phyloP scores from a whole-genome alignment of 1,284 basidiomycete genomes.

The Vanrija sp. region DNA sequence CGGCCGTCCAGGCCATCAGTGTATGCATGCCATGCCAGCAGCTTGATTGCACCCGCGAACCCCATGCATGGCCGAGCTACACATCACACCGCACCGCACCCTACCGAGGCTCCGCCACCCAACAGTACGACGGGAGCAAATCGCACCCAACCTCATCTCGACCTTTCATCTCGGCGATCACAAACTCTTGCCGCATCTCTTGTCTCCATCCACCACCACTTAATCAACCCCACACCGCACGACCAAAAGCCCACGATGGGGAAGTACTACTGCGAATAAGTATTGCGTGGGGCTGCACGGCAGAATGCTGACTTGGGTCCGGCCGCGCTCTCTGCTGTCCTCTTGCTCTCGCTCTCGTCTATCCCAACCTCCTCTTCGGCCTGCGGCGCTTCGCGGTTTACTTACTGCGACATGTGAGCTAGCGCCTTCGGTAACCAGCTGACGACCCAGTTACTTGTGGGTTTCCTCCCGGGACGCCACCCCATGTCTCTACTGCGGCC shows the following conservation, averaged over 20 bases:
- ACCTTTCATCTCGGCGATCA: not conserved
- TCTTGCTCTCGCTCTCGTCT: not conserved
- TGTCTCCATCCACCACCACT: not conserved
- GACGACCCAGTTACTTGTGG: slow-evolving; percentile 55
- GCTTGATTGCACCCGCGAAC: too few relatives aligned
- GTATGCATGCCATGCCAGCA: too few relatives aligned
- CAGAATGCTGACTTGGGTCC: slow-evolving; percentile 6
- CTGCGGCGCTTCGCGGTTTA: slow-evolving; percentile 5
- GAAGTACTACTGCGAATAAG: slow-evolving; percentile 67
- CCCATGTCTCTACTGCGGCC: too few relatives aligned
- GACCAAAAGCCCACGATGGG: slow-evolving; percentile 27
- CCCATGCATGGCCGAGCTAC: too few relatives aligned
- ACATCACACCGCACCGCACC: too few relatives aligned
- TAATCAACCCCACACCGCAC: too few relatives aligned
- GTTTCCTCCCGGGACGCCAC: slow-evolving; percentile 6
- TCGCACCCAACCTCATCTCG: not conserved
- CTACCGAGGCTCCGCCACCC: too few relatives aligned
- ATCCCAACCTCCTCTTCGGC: not conserved
- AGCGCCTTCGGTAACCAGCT: not conserved
- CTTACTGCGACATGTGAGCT: slow-evolving; percentile 42
- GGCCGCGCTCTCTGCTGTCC: not conserved
- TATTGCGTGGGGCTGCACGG: slow-evolving; percentile 3
- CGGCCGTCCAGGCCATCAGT: too few relatives aligned
- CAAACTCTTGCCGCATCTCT: not conserved
- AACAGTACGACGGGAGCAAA: not conserved